Evolutionary conservation across 495 filamentous ascomycete genomes (phyloP).

Genomic region (Beverwykella pulmonaria): DNA sequence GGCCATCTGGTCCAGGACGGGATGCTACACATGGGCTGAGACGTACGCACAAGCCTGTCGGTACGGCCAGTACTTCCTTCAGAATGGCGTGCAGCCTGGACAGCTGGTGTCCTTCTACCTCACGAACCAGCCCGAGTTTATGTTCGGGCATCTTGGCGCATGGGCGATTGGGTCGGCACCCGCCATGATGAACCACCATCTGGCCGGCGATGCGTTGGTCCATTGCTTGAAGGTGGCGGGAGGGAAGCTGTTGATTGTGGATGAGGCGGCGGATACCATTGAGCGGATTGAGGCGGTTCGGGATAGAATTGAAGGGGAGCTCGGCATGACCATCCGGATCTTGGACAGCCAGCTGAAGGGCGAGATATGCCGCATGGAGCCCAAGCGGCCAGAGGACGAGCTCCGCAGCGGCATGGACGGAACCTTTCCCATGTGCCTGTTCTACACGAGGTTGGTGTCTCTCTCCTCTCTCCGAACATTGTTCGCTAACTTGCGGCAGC

Average conservation of each 20-base stretch:
- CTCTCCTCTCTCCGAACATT: background rate
- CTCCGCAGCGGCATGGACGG: constrained; percentile 53
- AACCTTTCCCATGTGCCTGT: constrained; percentile 59
- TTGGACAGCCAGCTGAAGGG: constrained; percentile 53
- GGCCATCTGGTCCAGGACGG: constrained; percentile 68
- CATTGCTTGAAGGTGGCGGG: constrained; percentile 68
- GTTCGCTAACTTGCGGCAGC: constrained; percentile 41
- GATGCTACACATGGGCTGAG: constrained; percentile 65
- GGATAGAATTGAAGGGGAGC: constrained; percentile 51
- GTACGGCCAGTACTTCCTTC: constrained; percentile 67
- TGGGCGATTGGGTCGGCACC: constrained; percentile 68
- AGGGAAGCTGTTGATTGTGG: constrained; percentile 65
- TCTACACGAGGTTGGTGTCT: constrained; percentile 62
- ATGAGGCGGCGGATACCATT: constrained; percentile 59
- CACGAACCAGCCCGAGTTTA: constrained; percentile 68
- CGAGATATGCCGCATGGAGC: constrained; percentile 54
- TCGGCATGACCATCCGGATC: constrained; percentile 58
- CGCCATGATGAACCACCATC: constrained; percentile 73
- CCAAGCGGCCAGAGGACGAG: constrained; percentile 55
- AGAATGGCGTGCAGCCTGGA: constrained; percentile 62
- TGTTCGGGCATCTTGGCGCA: constrained; percentile 64
- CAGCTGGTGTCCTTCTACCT: constrained; percentile 72
- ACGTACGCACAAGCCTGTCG: constrained; percentile 58
- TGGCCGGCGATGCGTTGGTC: constrained; percentile 64
- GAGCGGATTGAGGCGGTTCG: constrained; percentile 59